Conservation (phyloP, 345 rosid species). For the Hibiscus trionum region DNA sequence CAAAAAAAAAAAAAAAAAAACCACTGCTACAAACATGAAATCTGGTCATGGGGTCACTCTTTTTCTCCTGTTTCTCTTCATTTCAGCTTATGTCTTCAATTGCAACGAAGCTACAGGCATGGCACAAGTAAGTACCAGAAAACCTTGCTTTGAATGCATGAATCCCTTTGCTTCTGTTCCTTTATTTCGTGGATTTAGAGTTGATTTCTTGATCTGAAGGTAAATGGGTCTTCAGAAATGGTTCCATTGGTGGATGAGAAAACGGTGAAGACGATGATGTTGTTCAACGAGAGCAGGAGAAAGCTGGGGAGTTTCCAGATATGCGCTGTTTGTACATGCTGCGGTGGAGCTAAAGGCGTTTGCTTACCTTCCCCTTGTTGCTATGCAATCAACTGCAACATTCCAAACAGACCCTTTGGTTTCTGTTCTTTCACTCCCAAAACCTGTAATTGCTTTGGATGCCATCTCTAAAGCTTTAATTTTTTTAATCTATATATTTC, state of each 20-base stretch:
- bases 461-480: constrained; percentile 47
- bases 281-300: constrained; percentile 69
- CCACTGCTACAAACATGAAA: constrained; percentile 11
- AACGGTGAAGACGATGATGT: constrained; percentile 47
- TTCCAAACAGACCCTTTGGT: constrained; percentile 93
- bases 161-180: constrained; percentile 1
- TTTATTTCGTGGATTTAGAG: constrained; percentile 20
- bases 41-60: constrained; percentile 6
- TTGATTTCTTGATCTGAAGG: constrained; percentile 28
- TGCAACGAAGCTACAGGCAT: constrained; percentile 18
- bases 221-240: constrained; percentile 44
- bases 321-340: constrained; percentile 93
- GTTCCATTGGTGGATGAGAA: constrained; percentile 48
- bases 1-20: too few species aligned
- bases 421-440: constrained; percentile 97
- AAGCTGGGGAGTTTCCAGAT: constrained; percentile 77
- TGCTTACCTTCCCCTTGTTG: constrained; percentile 94
- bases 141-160: neutral
- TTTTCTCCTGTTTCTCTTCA: constrained; percentile 25
- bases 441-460: constrained; percentile 88
- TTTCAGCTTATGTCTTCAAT: constrained; percentile 18
- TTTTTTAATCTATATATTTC: neutral
- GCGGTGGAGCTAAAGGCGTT: constrained; percentile 76
- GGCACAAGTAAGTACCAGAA: neutral
- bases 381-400: constrained; percentile 95